Percentiles rank a stretch among this genome's conserved stretches.
Evolutionary conservation across 768 basidiomycete species (phyloP).

Genomic region (Pisolithus albus): DNA sequence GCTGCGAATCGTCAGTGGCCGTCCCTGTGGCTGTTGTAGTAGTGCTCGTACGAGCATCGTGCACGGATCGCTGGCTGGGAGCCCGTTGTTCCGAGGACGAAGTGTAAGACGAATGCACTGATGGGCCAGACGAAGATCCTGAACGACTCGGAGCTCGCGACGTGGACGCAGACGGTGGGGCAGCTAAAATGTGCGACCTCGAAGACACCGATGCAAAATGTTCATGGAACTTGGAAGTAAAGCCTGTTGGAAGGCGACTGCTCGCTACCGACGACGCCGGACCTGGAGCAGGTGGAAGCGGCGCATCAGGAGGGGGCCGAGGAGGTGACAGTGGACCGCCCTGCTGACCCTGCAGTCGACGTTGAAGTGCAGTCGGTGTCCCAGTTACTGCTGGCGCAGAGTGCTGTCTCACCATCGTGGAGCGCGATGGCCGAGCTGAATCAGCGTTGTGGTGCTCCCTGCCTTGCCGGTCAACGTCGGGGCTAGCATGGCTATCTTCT

Average conservation of each 20-base stretch:
- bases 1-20: conserved; percentile 8
- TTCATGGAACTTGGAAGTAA: conserved; percentile 27
- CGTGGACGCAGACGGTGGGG: conserved; percentile 11
- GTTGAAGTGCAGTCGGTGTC: conserved; percentile 22
- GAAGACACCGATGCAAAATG: conserved; percentile 27
- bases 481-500: neutral
- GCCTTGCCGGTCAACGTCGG: neutral
- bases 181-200: conserved; percentile 9
- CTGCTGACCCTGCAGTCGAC: conserved; percentile 16
- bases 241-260: conserved; percentile 8
- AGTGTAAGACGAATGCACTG: conserved; percentile 20
- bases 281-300: conserved; percentile 23
- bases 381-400: conserved; percentile 8
- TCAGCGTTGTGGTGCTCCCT: conserved; percentile 1
- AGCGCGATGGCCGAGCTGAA: conserved; percentile 7
- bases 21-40: neutral
- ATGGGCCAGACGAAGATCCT: conserved; percentile 24
- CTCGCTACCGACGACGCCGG: neutral
- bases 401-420: conserved; percentile 10
- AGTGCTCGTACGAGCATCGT: neutral
- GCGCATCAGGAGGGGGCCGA: conserved; percentile 22
- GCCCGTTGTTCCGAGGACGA: conserved; percentile 15
- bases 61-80: neutral
- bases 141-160: conserved; percentile 19
- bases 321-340: conserved; percentile 21